Evolutionary conservation across 2,329 filamentous ascomycete genomes (phyloP).

Genomic region (Metarhizium robertsii): DNA sequence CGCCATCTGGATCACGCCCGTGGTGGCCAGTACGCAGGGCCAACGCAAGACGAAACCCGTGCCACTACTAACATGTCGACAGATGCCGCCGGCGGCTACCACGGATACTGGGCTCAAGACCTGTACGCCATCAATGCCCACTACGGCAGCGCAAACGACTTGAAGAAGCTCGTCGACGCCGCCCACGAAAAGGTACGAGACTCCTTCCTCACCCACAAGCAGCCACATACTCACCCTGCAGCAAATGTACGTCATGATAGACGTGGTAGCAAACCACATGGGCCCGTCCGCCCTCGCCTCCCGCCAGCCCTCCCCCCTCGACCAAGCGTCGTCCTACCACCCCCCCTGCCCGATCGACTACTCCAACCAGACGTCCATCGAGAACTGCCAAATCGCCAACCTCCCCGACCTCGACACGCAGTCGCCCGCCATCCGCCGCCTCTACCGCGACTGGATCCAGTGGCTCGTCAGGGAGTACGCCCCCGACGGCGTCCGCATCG

Average conservation of each 20-base stretch:
- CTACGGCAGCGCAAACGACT: constrained; percentile 49
- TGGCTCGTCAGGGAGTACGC: constrained; percentile 49
- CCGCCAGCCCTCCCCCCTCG: constrained; percentile 32
- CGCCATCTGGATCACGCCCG: constrained; percentile 49
- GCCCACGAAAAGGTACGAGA: constrained; percentile 44
- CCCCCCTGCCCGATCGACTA: constrained; percentile 49
- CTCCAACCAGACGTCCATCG: constrained; percentile 35
- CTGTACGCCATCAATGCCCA: constrained; percentile 44
- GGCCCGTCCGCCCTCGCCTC: constrained; percentile 40
- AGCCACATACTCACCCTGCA: constrained; percentile 3
- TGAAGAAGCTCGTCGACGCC: constrained; percentile 44
- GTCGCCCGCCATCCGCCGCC: constrained; percentile 32
- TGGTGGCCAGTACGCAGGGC: constrained; percentile 32
- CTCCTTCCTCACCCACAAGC: background rate
- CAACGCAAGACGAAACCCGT: no score
- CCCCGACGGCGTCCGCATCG: constrained; percentile 53
- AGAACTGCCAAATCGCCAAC: constrained; percentile 44
- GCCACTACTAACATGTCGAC: background rate
- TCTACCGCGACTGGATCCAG: constrained; percentile 50
- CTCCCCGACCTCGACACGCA: constrained; percentile 56
- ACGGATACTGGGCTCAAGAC: constrained; percentile 46
- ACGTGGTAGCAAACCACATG: constrained; percentile 52
- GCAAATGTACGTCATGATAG: constrained; percentile 48
- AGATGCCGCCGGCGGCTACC: constrained; percentile 36
- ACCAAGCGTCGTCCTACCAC: constrained; percentile 51